Percentiles rank a stretch among this genome's conserved stretches.
These are phyloP conservation scores for Backusella liffmaniae DNA, from an alignment of 192 early-diverging fungal species.

Conservation along the genomic window DNA sequence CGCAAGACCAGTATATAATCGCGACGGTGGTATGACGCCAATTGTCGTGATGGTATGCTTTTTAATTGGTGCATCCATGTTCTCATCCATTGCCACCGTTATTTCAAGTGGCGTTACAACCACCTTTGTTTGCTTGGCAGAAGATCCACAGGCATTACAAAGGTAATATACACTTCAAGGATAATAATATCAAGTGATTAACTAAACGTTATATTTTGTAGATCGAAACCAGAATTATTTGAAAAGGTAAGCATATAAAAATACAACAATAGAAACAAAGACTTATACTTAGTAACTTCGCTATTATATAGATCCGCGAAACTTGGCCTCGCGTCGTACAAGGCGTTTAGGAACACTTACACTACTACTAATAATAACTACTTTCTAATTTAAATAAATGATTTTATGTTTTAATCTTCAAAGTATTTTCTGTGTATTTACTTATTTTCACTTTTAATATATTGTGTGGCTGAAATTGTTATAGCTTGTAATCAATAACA, in stretches of 20 bases:
- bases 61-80: conserved; percentile 80
- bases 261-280: neutral
- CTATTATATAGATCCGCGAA: conserved; percentile 30
- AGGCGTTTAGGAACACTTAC: conserved; percentile 22
- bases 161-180: neutral
- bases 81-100: conserved; percentile 74
- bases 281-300: neutral
- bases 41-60: conserved; percentile 65
- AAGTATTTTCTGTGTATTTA: neutral
- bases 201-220: conserved; percentile 19
- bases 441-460: neutral
- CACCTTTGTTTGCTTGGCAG: conserved; percentile 92
- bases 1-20: conserved; percentile 28
- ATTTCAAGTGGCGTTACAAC: conserved; percentile 83
- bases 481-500: neutral
- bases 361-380: neutral
- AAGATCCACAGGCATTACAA: conserved; percentile 66
- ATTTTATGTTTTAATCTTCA: neutral
- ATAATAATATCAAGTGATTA: neutral
- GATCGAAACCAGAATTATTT: conserved; percentile 17
- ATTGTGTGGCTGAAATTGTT: too few species aligned
- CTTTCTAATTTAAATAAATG: neutral
- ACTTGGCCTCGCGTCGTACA: conserved; percentile 43
- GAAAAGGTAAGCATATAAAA: conserved; percentile 30
- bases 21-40: conserved; percentile 30